Percentiles rank a stretch among this genome's conserved stretches.
These are phyloP conservation scores for Dujonia santamariae DNA, from an alignment of 1,139 yeast species.

Conservation along the genomic window DNA sequence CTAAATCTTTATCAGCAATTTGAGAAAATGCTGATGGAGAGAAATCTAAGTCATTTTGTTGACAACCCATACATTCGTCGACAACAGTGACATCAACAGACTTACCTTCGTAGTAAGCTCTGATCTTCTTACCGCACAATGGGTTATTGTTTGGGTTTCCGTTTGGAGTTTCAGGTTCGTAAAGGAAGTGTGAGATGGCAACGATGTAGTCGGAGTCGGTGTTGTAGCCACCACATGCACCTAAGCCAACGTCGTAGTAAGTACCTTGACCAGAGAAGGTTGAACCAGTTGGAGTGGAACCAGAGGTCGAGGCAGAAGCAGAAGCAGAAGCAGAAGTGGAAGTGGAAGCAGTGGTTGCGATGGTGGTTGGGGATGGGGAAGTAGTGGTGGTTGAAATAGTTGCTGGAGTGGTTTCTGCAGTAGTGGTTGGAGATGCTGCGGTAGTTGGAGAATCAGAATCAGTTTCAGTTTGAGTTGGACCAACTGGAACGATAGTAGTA, in stretches of 20 bases:
- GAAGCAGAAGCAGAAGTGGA: conserved; percentile 19
- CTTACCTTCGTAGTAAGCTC: conserved; percentile 36
- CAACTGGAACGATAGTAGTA: conserved; percentile 11
- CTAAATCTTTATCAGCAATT: conserved; percentile 37
- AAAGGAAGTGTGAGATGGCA: conserved; percentile 37
- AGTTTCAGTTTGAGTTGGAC: conserved; percentile 9
- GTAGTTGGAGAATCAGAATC: conserved; percentile 11
- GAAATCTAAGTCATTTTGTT: conserved; percentile 37
- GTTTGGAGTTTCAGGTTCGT: conserved; percentile 26
- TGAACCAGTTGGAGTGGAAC: conserved; percentile 15
- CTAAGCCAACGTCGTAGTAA: conserved; percentile 55
- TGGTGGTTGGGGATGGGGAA: conserved; percentile 4
- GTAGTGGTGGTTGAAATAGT: conserved; percentile 12
- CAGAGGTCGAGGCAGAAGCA: conserved; percentile 14
- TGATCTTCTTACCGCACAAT: conserved; percentile 41
- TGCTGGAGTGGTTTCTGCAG: conserved; percentile 13
- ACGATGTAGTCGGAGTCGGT: conserved; percentile 47
- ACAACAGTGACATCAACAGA: conserved; percentile 43
- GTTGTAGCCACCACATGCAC: conserved; percentile 57
- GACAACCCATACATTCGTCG: conserved; percentile 43
- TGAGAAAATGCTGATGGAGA: conserved; percentile 42
- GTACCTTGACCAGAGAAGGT: conserved; percentile 53
- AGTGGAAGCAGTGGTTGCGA: conserved; percentile 12
- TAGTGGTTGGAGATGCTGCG: conserved; percentile 12
- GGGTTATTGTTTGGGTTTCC: conserved; percentile 43